Conservation (phyloP, 805 yeast genomes). For the Kodamaea kakaduensis region DNA sequence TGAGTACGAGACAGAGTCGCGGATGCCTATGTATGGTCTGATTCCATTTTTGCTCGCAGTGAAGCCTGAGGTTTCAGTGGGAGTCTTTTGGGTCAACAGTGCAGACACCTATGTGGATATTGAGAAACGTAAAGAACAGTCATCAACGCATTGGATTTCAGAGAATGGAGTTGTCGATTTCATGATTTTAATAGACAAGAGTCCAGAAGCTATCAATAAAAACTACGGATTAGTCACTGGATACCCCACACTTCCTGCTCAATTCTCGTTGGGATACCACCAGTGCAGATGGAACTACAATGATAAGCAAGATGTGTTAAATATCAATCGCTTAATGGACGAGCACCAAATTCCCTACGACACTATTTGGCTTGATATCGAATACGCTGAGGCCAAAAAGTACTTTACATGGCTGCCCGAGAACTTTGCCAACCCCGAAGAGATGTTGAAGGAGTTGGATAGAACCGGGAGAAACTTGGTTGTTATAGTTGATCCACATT, state of each 20-base stretch:
- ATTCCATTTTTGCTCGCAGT: conserved; percentile 83
- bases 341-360: conserved; percentile 76
- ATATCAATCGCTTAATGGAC: conserved; percentile 68
- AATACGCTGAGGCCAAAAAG: conserved; percentile 80
- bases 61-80: conserved; percentile 55
- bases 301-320: conserved; percentile 80
- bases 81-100: conserved; percentile 86
- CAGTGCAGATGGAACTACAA: conserved; percentile 98
- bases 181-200: conserved; percentile 57
- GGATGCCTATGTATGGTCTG: conserved; percentile 91
- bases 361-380: conserved; percentile 91
- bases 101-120: conserved; percentile 92
- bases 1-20: conserved; percentile 81
- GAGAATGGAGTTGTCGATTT: conserved; percentile 84
- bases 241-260: conserved; percentile 63
- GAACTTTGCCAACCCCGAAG: conserved; percentile 68
- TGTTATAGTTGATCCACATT: conserved; percentile 86
- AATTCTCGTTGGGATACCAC: conserved; percentile 84
- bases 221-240: conserved; percentile 75
- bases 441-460: conserved; percentile 62
- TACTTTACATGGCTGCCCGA: conserved; percentile 88
- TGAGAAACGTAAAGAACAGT: conserved; percentile 24
- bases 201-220: conserved; percentile 52
- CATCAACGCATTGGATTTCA: conserved; percentile 83
- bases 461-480: conserved; percentile 77